Conservation (phyloP, 1,284 basidiomycete species). For the Pholiota adiposa region DNA sequence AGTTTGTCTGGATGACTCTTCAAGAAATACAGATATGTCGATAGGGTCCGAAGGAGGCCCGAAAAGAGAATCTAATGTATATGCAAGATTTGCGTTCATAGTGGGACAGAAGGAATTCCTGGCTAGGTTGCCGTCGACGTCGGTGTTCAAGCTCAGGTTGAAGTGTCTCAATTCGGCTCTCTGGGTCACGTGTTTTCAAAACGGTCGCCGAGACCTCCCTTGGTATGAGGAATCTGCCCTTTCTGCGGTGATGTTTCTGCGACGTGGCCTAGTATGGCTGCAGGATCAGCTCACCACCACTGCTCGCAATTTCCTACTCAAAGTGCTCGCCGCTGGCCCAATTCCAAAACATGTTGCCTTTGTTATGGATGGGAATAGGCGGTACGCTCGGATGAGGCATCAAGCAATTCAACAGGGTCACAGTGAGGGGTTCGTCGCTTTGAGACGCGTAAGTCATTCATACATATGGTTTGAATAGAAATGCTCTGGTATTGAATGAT, state of each 20-base stretch:
- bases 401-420: constrained; percentile 81
- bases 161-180: no score
- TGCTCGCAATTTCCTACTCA: constrained; percentile 54
- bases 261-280: constrained; percentile 35
- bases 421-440: constrained; percentile 81
- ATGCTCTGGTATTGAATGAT: background rate
- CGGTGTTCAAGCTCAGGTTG: no score
- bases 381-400: constrained; percentile 81
- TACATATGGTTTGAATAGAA: background rate
- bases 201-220: no score
- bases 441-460: constrained; percentile 69
- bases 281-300: constrained; percentile 34
- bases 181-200: no score
- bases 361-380: constrained; percentile 97
- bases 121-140: background rate
- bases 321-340: constrained; percentile 79
- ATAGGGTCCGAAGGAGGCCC: constrained; percentile 60
- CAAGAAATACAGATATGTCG: constrained; percentile 46
- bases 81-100: constrained; percentile 36
- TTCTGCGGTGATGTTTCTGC: constrained; percentile 17
- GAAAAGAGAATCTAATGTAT: constrained; percentile 49
- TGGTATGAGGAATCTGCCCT: no score
- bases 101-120: no score
- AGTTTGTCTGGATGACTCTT: constrained; percentile 21
- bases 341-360: constrained; percentile 93